phyloP scores from a whole-genome alignment of 176 grass and related monocot species.

The Rhynchospora pubera region DNA sequence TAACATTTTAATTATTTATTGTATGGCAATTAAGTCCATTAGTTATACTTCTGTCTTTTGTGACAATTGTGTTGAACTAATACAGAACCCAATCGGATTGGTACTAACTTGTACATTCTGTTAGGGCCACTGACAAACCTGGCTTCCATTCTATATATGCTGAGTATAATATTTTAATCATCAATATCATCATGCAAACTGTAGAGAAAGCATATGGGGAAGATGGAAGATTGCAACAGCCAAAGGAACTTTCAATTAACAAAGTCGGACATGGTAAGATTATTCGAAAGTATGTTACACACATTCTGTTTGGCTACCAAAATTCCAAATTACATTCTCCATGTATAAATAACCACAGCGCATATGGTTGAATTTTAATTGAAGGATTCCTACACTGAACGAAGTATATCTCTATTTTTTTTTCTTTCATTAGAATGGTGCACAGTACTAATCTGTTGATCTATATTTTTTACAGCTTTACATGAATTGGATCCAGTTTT shows the following conservation, averaged over 20 bases:
- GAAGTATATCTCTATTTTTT: background rate
- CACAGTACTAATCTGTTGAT: slow-evolving; percentile 4
- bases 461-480: slow-evolving; percentile 45
- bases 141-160: background rate
- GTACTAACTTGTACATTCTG: background rate
- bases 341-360: background rate
- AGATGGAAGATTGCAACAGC: slow-evolving; percentile 75
- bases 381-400: background rate
- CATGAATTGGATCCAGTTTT: slow-evolving; percentile 93
- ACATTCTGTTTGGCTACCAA: background rate
- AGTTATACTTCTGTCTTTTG: background rate
- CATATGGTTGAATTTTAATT: background rate
- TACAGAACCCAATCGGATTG: background rate
- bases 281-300: background rate
- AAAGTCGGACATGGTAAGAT: slow-evolving; percentile 88
- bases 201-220: slow-evolving; percentile 88
- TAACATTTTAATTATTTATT: background rate
- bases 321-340: background rate
- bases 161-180: background rate
- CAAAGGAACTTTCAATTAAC: slow-evolving; percentile 94
- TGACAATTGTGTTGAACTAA: background rate
- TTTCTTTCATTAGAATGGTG: background rate
- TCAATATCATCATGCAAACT: slow-evolving; percentile 4
- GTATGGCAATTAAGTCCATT: background rate
- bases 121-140: background rate